Percentiles rank a stretch among this genome's conserved stretches.
Evolutionary conservation across 106 monocot genomes (phyloP).

Genomic region (Dioscorea dumetorum): DNA sequence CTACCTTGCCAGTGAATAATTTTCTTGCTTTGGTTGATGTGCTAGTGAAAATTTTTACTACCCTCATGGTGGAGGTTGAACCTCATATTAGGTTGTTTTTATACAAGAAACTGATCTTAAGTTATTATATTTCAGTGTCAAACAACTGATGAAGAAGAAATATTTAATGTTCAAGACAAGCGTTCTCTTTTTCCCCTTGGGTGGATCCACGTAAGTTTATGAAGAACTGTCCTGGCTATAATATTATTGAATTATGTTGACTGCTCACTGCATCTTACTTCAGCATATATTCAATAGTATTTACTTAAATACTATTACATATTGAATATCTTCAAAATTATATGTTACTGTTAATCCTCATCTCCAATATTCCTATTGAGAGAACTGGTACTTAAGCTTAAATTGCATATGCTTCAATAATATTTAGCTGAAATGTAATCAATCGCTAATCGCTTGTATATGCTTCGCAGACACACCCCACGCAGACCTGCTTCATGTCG

Average conservation of each 20-base stretch:
- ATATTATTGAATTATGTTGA: background rate
- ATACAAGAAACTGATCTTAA: background rate
- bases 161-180: conserved; percentile 92
- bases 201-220: conserved; percentile 96
- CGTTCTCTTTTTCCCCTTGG: conserved; percentile 91
- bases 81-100: background rate
- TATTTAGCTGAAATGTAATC: no score
- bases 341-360: no score
- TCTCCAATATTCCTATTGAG: no score
- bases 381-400: no score
- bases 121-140: conserved; percentile 58
- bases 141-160: conserved; percentile 97
- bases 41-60: background rate
- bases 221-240: background rate
- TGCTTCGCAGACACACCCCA: conserved; percentile 82
- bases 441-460: background rate
- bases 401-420: no score
- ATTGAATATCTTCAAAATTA: no score
- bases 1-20: no score
- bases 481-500: conserved; percentile 98
- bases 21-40: no score
- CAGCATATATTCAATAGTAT: no score
- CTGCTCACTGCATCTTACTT: no score
- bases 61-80: background rate
- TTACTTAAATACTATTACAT: no score